Percentiles rank a stretch among this genome's conserved stretches.
Conservation (phyloP, 257 asterid species). For the Anisodus acutangulus region DNA sequence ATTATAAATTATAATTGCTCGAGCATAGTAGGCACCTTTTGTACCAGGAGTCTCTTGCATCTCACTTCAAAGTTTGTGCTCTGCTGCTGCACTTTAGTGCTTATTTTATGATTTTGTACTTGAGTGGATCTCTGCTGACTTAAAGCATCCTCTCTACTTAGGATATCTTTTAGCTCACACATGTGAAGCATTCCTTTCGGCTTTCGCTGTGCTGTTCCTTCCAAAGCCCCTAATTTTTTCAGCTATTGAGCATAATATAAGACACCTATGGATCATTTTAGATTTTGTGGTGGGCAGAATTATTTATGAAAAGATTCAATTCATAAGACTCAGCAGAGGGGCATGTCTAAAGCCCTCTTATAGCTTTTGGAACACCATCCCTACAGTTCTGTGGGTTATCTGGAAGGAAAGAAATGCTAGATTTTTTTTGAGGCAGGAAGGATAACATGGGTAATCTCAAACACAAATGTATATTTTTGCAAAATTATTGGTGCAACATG, state of each 20-base stretch:
- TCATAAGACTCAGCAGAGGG: not conserved
- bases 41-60: not conserved
- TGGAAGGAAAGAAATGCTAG: not conserved
- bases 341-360: conserved; percentile 3
- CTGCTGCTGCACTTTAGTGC: not conserved
- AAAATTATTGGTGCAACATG: not conserved
- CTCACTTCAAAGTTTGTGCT: not conserved
- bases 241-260: not conserved
- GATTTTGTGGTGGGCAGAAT: not conserved
- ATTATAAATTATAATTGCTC: not conserved
- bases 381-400: not conserved
- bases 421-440: not conserved
- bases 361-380: not conserved
- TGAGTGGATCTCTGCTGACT: not conserved
- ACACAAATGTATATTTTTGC: not conserved
- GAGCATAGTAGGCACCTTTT: not conserved
- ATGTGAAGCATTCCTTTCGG: not conserved
- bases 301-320: not conserved
- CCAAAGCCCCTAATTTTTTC: not conserved
- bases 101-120: not conserved
- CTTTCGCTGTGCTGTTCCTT: not conserved
- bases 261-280: not conserved
- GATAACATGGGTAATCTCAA: not conserved
- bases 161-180: not conserved
- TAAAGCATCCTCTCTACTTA: not conserved